A percentile compares a stretch with the other conserved stretches of the same genome.
phyloP scores from a whole-genome alignment of 306 rosid genomes.

The Lablab purpureus region DNA sequence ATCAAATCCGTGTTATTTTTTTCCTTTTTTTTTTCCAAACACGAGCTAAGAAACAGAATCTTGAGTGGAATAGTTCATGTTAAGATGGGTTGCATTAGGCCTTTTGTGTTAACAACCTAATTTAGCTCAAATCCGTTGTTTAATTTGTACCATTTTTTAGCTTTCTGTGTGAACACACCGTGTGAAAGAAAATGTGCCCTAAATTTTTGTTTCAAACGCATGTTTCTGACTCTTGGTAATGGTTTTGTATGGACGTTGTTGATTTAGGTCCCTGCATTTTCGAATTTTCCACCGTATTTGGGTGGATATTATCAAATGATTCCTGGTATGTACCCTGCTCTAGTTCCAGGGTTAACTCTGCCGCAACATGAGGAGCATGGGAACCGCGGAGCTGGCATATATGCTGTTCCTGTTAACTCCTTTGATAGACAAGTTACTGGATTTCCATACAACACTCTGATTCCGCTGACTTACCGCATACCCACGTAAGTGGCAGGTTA shows the following conservation, averaged over 20 bases:
- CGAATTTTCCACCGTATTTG: slow-evolving; percentile 51
- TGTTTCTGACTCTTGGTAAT: not conserved
- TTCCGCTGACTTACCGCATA: slow-evolving; percentile 83
- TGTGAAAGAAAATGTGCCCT: slow-evolving; percentile 5
- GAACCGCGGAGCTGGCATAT: slow-evolving; percentile 90
- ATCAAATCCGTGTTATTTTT: not conserved
- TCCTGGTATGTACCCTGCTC: slow-evolving; percentile 76
- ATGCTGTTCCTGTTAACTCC: slow-evolving; percentile 80
- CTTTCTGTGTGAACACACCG: not conserved
- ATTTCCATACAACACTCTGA: slow-evolving; percentile 65
- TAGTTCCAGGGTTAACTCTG: slow-evolving; percentile 63
- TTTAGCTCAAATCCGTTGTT: not conserved
- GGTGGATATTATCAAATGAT: slow-evolving; percentile 72
- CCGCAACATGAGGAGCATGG: slow-evolving; percentile 65
- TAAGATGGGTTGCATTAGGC: not conserved
- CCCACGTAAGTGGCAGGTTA: slow-evolving; percentile 70
- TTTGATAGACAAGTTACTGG: slow-evolving; percentile 76
- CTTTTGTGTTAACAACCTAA: not conserved
- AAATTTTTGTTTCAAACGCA: not conserved
- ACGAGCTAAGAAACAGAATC: not conserved
- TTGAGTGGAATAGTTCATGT: not conserved
- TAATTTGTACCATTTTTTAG: not conserved
- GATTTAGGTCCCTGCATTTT: slow-evolving; percentile 65
- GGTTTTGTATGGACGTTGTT: slow-evolving; percentile 37
- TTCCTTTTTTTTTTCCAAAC: not conserved